Conservation (phyloP, 2,329 filamentous ascomycete species). For the Epichloe brachyelytri region DNA sequence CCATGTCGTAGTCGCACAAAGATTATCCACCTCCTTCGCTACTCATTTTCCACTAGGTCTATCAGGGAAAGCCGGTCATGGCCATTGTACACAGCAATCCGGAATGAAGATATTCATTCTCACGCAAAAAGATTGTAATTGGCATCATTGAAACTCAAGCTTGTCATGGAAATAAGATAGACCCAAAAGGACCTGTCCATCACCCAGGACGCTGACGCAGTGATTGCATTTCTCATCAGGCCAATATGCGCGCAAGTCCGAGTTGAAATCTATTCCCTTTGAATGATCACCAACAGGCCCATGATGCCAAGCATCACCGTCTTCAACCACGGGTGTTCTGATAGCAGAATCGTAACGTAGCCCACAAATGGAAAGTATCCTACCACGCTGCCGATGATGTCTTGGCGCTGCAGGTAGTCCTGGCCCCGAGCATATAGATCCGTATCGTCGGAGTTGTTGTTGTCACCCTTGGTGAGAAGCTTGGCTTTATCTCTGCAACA, state of each 20-base stretch:
- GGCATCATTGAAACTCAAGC: no score
- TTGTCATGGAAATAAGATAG: no score
- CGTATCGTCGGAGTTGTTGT: constrained; percentile 87
- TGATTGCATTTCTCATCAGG: background rate
- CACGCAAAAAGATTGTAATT: no score
- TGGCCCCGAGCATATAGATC: constrained; percentile 75
- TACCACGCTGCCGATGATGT: constrained; percentile 87
- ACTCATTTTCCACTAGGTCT: no score
- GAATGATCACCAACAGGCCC: constrained; percentile 85
- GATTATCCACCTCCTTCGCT: no score
- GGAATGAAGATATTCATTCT: no score
- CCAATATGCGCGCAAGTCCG: background rate
- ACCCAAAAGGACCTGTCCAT: background rate
- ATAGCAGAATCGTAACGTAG: constrained; percentile 91
- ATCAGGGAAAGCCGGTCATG: no score
- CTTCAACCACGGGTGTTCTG: constrained; percentile 95
- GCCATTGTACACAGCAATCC: no score
- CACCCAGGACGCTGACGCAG: background rate
- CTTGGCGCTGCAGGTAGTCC: constrained; percentile 72
- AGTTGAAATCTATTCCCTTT: constrained; percentile 52
- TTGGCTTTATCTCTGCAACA: constrained; percentile 39
- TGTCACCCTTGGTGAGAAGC: constrained; percentile 93
- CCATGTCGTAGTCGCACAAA: no score
- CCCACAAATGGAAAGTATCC: constrained; percentile 91
- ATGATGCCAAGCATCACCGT: constrained; percentile 88